Percentiles rank a stretch among this genome's conserved stretches.
These are phyloP conservation scores for Solanum arcanum DNA, from an alignment of 257 asterid species.

Conservation along the genomic window DNA sequence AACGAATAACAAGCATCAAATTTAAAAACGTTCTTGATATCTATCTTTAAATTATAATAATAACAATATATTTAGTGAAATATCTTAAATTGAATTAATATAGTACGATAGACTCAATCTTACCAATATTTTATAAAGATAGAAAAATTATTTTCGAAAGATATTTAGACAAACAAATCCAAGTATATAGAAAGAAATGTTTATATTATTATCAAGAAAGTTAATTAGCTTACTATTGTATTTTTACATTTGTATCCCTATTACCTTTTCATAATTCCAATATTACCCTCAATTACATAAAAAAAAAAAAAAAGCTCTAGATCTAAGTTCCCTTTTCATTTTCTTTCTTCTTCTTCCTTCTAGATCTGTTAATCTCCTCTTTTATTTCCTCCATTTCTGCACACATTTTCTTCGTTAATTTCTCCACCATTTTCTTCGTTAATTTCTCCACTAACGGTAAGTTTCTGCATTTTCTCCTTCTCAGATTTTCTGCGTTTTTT, in stretches of 20 bases:
- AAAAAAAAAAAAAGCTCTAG: not conserved
- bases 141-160: rapidly evolving
- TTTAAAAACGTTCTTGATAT: too few species aligned
- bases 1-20: rapidly evolving
- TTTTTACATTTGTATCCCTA: not conserved
- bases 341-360: not conserved
- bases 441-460: not conserved
- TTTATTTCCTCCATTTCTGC: not conserved
- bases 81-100: rapidly evolving
- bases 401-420: not conserved
- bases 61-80: too few species aligned
- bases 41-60: too few species aligned
- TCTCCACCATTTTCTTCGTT: not conserved
- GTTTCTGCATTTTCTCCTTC: not conserved
- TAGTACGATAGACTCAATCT: too few species aligned
- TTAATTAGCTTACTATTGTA: not conserved
- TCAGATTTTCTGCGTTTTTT: not conserved
- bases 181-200: not conserved
- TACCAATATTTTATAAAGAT: too few species aligned
- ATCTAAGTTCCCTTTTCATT: not conserved
- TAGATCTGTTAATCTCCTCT: not conserved
- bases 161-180: too few species aligned
- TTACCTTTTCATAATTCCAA: not conserved
- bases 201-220: not conserved
- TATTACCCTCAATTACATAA: not conserved